These are phyloP conservation scores for Scheffersomyces segobiensis DNA, from an alignment of 1,139 yeast species.

Conservation along the genomic window DNA sequence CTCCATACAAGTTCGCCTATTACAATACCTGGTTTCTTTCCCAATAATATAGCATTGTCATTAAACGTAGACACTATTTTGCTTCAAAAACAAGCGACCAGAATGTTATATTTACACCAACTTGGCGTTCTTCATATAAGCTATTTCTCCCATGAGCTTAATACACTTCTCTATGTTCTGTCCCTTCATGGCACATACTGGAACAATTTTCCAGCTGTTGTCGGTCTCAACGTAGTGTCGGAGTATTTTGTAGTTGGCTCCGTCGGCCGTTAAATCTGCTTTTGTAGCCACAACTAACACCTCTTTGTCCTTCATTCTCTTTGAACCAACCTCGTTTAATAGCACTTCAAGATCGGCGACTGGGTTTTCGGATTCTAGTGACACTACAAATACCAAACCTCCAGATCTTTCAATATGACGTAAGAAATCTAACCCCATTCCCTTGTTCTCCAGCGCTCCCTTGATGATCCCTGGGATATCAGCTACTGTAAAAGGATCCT, in stretches of 20 bases:
- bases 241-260: conserved; percentile 45
- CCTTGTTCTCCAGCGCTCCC: conserved; percentile 83
- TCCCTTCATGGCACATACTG: conserved; percentile 76
- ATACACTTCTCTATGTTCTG: conserved; percentile 75
- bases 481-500: conserved; percentile 85
- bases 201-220: conserved; percentile 67
- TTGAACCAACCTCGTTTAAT: conserved; percentile 67
- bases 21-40: not conserved
- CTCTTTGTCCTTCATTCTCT: conserved; percentile 57
- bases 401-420: conserved; percentile 91
- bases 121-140: conserved; percentile 16
- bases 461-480: conserved; percentile 94
- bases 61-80: not conserved
- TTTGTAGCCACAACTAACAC: conserved; percentile 85
- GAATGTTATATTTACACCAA: not conserved
- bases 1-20: not conserved
- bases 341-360: conserved; percentile 60
- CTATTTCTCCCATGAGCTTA: conserved; percentile 67
- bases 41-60: not conserved
- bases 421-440: conserved; percentile 91
- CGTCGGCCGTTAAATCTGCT: conserved; percentile 69
- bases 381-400: conserved; percentile 84
- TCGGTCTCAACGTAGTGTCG: conserved; percentile 38
- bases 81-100: not conserved
- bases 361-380: conserved; percentile 67